phyloP scores from a whole-genome alignment of 371 early-diverging fungal species.

The Mortierella sp. region DNA sequence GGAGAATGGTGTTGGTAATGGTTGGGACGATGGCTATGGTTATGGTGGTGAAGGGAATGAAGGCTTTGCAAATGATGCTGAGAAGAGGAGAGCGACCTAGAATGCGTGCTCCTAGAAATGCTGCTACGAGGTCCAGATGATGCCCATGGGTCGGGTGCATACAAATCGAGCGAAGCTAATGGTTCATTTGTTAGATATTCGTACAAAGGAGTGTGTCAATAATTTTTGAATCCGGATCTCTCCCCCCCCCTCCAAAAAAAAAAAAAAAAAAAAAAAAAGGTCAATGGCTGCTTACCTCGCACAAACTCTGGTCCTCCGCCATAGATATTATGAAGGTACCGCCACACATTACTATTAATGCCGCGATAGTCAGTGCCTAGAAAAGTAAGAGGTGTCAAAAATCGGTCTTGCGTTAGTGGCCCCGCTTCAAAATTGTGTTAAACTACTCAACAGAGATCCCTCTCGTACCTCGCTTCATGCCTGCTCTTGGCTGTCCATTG shows the following conservation, averaged over 20 bases:
- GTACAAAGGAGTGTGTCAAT: neutral
- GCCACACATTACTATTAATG: constrained; percentile 31
- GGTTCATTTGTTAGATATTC: neutral
- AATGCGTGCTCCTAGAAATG: too few relatives aligned
- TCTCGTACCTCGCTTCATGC: constrained; percentile 52
- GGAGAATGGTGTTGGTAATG: constrained; percentile 8
- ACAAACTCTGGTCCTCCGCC: constrained; percentile 47
- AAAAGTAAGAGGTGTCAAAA: neutral
- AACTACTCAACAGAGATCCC: constrained; percentile 1
- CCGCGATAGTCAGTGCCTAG: constrained; percentile 47
- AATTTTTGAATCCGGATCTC: neutral
- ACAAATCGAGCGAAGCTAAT: constrained; percentile 40
- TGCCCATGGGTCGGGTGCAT: constrained; percentile 38
- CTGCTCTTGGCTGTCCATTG: constrained; percentile 50
- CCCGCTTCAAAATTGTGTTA: constrained; percentile 9
- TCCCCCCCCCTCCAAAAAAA: too few relatives aligned
- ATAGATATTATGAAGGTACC: constrained; percentile 37
- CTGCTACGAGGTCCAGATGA: neutral
- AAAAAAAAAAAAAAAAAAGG: neutral
- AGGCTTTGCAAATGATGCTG: too few relatives aligned
- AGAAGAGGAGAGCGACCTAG: too few relatives aligned
- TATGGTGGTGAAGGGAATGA: neutral
- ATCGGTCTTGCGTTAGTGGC: constrained; percentile 9
- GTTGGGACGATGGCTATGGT: neutral
- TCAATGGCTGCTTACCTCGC: constrained; percentile 19